phyloP scores from a whole-genome alignment of 305 asterid genomes.

The Fraxinus latifolia region DNA sequence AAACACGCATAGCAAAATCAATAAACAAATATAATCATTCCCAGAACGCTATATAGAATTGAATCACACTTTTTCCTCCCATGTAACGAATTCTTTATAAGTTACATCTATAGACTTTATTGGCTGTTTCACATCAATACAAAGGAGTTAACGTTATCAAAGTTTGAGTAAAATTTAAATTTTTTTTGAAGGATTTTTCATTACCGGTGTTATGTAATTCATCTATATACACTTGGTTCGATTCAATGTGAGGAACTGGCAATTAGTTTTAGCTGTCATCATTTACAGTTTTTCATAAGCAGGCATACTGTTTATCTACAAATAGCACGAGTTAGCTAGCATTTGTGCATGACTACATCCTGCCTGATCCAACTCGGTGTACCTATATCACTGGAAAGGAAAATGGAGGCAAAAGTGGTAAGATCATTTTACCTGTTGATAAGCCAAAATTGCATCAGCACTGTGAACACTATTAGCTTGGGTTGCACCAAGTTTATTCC shows the following conservation, averaged over 20 bases:
- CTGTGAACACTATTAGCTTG: slow-evolving; percentile 98
- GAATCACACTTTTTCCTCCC: not conserved
- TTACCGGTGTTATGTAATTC: slow-evolving; percentile 1
- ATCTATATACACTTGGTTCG: not conserved
- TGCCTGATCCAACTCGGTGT: slow-evolving; percentile 6
- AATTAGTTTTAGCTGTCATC: slow-evolving; percentile 5
- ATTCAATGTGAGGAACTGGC: slow-evolving; percentile 17
- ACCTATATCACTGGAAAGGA: slow-evolving; percentile 6
- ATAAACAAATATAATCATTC: not conserved
- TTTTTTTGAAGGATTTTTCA: not conserved
- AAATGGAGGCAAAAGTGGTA: not conserved
- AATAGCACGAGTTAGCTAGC: not conserved
- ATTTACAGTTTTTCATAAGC: not conserved
- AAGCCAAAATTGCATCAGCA: slow-evolving; percentile 91
- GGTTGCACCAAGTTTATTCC: slow-evolving; percentile 99
- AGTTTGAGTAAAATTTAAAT: not conserved
- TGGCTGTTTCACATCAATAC: slow-evolving; percentile 3
- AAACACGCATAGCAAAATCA: not conserved
- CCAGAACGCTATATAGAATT: not conserved
- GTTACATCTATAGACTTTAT: not conserved
- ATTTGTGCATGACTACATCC: slow-evolving; percentile 19
- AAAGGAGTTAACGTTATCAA: not conserved
- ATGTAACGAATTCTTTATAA: not conserved
- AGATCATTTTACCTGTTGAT: slow-evolving; percentile 68
- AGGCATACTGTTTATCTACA: slow-evolving; percentile 1